Percentiles rank a stretch among this genome's conserved stretches.
Evolutionary conservation across 371 early-diverging fungal genomes (phyloP).

Genomic region (Mucor ambiguus): DNA sequence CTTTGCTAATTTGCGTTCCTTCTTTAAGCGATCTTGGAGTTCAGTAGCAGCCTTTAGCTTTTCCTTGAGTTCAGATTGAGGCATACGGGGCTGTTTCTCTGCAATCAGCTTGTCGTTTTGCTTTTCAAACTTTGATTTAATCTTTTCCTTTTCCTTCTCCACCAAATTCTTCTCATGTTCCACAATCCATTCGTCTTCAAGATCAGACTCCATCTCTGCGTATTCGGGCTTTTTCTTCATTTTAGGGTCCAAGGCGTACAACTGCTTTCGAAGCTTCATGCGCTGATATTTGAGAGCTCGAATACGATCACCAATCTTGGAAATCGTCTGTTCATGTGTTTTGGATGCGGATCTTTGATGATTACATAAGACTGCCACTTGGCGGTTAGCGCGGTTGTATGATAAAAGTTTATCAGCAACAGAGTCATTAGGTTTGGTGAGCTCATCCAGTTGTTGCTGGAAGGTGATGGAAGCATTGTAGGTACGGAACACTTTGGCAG

Average conservation of each 20-base stretch:
- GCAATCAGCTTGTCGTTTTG: conserved; percentile 72
- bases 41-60: conserved; percentile 58
- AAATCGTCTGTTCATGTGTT: conserved; percentile 78
- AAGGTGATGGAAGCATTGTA: conserved; percentile 96
- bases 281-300: conserved; percentile 85
- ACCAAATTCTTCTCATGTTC: conserved; percentile 58
- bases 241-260: conserved; percentile 74
- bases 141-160: conserved; percentile 64
- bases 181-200: conserved; percentile 83
- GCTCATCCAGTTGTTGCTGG: conserved; percentile 80
- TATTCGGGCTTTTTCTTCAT: conserved; percentile 73
- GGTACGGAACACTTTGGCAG: conserved; percentile 99
- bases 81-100: conserved; percentile 50
- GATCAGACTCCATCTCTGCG: conserved; percentile 69
- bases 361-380: conserved; percentile 97
- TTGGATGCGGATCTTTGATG: conserved; percentile 93
- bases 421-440: conserved; percentile 71
- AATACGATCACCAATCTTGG: conserved; percentile 79
- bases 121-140: conserved; percentile 66
- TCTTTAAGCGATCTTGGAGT: conserved; percentile 42
- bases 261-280: conserved; percentile 63
- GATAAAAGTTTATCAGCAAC: conserved; percentile 88
- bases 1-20: conserved; percentile 54
- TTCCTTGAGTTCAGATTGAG: conserved; percentile 59
- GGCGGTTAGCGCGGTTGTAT: conserved; percentile 95